Evolutionary conservation across 768 basidiomycete genomes (phyloP).

Genomic region (Boletus edulis): DNA sequence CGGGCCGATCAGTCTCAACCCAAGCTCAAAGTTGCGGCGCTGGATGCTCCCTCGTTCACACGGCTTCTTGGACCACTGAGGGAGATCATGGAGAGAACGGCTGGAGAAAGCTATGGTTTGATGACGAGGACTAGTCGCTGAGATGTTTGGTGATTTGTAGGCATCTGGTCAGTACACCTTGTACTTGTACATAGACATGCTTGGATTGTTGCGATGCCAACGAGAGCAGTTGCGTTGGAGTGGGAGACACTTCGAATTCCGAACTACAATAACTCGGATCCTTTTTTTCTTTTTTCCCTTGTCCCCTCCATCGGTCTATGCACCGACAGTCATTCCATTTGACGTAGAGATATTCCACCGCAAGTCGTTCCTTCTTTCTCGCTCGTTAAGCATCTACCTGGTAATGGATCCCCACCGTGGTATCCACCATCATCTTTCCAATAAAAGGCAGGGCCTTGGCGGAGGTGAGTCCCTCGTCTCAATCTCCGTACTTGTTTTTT

Average conservation of each 20-base stretch:
- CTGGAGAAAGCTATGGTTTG: constrained; percentile 68
- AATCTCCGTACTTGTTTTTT: background rate
- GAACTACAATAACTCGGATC: background rate
- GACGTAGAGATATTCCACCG: background rate
- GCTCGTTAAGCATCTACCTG: constrained; percentile 11
- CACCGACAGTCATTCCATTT: background rate
- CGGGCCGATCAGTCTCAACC: constrained; percentile 42
- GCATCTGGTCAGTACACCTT: background rate
- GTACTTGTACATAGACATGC: constrained; percentile 1
- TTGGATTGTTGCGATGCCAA: constrained; percentile 33
- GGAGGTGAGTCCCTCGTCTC: constrained; percentile 24
- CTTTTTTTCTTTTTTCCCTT: background rate
- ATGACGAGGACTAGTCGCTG: constrained; percentile 33
- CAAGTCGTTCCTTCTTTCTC: constrained; percentile 24
- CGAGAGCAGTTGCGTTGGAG: constrained; percentile 6
- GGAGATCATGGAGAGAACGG: constrained; percentile 89
- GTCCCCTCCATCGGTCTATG: constrained; percentile 9
- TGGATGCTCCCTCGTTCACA: constrained; percentile 93
- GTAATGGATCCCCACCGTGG: constrained; percentile 21
- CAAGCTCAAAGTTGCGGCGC: constrained; percentile 88
- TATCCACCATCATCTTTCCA: constrained; percentile 17
- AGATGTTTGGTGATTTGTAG: background rate
- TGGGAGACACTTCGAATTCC: constrained; percentile 6
- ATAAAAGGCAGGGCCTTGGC: constrained; percentile 27
- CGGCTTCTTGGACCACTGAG: constrained; percentile 88